Evolutionary conservation across 1,284 basidiomycete species (phyloP), one percentile per base, ranked within the genome.

Genomic region (Naganishia sp.): DNA sequence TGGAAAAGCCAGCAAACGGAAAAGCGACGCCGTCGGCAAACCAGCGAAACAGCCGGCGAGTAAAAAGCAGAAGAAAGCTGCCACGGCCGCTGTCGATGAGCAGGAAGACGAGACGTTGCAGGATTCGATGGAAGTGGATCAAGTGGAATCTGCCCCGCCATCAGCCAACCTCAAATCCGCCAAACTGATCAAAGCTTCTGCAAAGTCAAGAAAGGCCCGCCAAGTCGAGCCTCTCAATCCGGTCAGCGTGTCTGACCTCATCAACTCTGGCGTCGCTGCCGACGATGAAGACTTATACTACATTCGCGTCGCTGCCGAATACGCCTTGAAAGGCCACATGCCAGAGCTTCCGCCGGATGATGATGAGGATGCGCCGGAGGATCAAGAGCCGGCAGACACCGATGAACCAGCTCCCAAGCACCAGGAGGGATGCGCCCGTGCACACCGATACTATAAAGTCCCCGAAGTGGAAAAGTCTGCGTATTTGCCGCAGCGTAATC

Each of bases 391-490:
- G 3, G 72, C 69, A 23, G 71, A 70, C 21, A 69, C 67, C 54
- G 49, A 59, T 1, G 63, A 73, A 75, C 57, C 76, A 74, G 21
- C 71, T 76, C n/a, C 72, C 71, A 65, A 74, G 55, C 91, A 94
- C 74, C 70, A 85, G 63, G 89, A 88, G 0, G 92, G 92, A 31
- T 88, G 89, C 36, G 91, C 92, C 44, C 87, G 94, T 31, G 93
- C 94, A 0, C 91, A 98, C 80, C 95, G 96, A 0, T 92, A 88
- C 78, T 95, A 95, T 84, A 91, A 92, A 82, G 92, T 99, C 75
- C 88, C 91, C 0, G 89, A 93, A 69, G 87, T 88, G 3, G 90
- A 94, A 74, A 99, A 99, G 82, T 89, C 92, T 1, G 86, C 87
- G 6, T 98, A 99, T 75, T 78, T 86, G 5, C 83, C 84, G 1